Conservation (phyloP, 768 basidiomycete species). For the Mycena olivaceomarginata region DNA sequence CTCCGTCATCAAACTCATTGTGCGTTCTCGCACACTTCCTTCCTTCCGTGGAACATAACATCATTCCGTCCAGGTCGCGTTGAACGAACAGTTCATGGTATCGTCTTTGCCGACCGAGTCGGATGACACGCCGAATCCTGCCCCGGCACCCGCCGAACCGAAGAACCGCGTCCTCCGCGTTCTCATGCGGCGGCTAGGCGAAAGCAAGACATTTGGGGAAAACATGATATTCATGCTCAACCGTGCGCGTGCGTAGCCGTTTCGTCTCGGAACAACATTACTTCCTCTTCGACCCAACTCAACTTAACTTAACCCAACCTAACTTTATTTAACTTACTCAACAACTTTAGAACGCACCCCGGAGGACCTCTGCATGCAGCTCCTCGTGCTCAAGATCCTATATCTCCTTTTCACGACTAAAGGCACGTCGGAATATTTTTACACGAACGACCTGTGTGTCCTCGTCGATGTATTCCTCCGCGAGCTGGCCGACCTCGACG, state of each 20-base stretch:
- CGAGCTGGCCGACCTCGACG: constrained; percentile 93
- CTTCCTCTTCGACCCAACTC: too few species aligned
- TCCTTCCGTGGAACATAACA: neutral
- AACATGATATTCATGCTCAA: constrained; percentile 99
- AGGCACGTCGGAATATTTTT: constrained; percentile 96
- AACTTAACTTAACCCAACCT: neutral
- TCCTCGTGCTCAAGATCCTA: constrained; percentile 94
- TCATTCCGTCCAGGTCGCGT: constrained; percentile 77
- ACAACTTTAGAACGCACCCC: constrained; percentile 79
- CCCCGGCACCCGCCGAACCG: constrained; percentile 56
- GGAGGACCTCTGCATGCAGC: constrained; percentile 96
- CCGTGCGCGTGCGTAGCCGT: constrained; percentile 81
- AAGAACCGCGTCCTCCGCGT: constrained; percentile 90
- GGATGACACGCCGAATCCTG: constrained; percentile 5
- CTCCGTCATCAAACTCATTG: constrained; percentile 95
- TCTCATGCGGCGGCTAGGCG: constrained; percentile 87
- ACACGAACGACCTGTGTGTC: constrained; percentile 97
- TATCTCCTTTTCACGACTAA: constrained; percentile 96
- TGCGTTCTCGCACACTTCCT: constrained; percentile 59
- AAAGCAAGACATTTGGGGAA: constrained; percentile 97
- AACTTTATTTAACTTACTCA: too few species aligned
- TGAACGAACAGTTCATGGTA: constrained; percentile 99
- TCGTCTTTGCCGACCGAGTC: constrained; percentile 71
- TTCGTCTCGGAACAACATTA: too few species aligned
- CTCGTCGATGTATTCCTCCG: constrained; percentile 98